These are phyloP conservation scores for Carex kokanica DNA, from an alignment of 176 grass and related monocot species.

Conservation along the genomic window DNA sequence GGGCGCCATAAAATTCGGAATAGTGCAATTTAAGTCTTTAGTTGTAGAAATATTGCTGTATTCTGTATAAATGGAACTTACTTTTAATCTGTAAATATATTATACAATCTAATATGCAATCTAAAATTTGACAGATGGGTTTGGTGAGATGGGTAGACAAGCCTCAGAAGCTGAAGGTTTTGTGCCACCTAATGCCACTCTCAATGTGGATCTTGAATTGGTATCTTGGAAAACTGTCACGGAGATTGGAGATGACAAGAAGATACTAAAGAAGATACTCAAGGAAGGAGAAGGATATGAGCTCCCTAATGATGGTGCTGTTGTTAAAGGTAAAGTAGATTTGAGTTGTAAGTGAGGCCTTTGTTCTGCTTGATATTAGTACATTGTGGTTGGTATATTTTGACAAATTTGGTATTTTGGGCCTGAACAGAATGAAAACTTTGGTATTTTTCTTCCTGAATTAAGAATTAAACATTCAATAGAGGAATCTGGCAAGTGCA, in stretches of 20 bases:
- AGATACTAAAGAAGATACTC: slow-evolving; percentile 62
- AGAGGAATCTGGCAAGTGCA: neutral
- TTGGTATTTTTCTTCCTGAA: neutral
- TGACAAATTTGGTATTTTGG: neutral
- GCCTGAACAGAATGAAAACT: neutral
- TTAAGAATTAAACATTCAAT: neutral
- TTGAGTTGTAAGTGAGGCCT: neutral
- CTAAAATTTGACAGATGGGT: slow-evolving; percentile 49
- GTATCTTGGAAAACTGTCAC: slow-evolving; percentile 69
- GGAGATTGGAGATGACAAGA: slow-evolving; percentile 72
- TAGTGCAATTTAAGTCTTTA: neutral
- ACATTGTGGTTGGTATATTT: neutral
- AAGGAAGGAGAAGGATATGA: slow-evolving; percentile 78
- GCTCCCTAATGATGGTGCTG: slow-evolving; percentile 52
- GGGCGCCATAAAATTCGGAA: neutral
- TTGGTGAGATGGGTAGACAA: slow-evolving; percentile 50
- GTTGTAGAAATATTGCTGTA: neutral
- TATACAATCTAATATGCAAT: neutral
- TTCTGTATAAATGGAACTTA: neutral
- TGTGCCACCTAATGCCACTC: slow-evolving; percentile 51
- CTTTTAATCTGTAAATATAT: neutral
- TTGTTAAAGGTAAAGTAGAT: slow-evolving; percentile 47
- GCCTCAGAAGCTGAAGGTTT: slow-evolving; percentile 36
- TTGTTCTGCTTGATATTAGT: neutral
- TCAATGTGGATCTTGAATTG: slow-evolving; percentile 61